Base-by-base conservation (phyloP, 2,329 filamentous ascomycete genomes). In the Didymella sp. region DNA sequence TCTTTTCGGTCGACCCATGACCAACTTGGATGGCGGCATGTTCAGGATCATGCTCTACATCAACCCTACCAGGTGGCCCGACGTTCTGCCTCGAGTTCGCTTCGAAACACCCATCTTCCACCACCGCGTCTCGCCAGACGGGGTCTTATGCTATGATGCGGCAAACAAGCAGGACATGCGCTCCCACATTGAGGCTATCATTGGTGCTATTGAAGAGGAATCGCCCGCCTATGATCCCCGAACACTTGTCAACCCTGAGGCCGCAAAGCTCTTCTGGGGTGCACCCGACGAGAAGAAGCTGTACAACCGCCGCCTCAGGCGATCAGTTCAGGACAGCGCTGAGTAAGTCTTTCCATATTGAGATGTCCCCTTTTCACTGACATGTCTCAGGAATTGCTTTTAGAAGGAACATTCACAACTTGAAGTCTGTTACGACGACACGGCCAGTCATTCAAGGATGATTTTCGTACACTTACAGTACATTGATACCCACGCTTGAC, bases 1-100 rank as follows among this genome's bases (percentile, higher is more conserved):
- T 1, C 93, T 96, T 73, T 96, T 97, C 72, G 95, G 95, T 24
- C 86, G 89, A 51, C 91, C 92, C 0, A 96, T 95, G 89, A 96
- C 92, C 6, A 92, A 96, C 65, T 85, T 98, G 2, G 94, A 98
- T 67, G 94, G 93, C 15, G 72, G 94, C 2, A 84, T 98, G 59
- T 94, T 98, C 79, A 86, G 86, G 59, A 89, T 97, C 74, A 89
- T 84, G 67, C 82, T 98, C 52, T 82, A 82, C 68, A 88, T 98
- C 68, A 96, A 92, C 67, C 88, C 91, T 6, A 54, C 43, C 6
- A 85, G 87, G 6, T 98, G 97, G 70, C 95, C 95, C 0, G 86
- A 91, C 37, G 91, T 96, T 66, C 91, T 96, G 68, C 95, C 94
- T 22, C 87, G 94, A 30, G 89, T 93, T 52, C 87, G 84, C 60